Evolutionary conservation across 169 alveolate genomes (phyloP).

Genomic region (Plasmodium malariae): DNA sequence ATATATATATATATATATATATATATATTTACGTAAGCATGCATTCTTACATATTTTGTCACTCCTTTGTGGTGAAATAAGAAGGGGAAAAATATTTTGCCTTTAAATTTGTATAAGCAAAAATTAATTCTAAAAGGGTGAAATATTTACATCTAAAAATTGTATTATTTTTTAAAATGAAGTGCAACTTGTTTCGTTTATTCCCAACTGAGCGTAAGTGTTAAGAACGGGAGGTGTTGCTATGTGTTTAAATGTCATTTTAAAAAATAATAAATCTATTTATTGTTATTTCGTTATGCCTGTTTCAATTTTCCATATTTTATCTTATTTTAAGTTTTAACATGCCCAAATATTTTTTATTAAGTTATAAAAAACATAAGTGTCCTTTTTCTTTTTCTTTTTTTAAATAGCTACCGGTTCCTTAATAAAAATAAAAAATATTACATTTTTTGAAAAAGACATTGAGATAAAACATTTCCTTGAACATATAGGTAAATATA

Average conservation of each 20-base stretch:
- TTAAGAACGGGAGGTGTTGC: background rate
- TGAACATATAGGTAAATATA: constrained; percentile 54
- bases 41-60: background rate
- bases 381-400: background rate
- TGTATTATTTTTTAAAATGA: constrained; percentile 17
- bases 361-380: background rate
- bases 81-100: background rate
- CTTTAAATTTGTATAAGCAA: constrained; percentile 7
- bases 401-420: constrained; percentile 64
- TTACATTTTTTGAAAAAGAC: constrained; percentile 39
- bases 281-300: constrained; percentile 1
- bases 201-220: constrained; percentile 55
- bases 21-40: background rate
- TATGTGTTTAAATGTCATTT: constrained; percentile 5
- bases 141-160: background rate
- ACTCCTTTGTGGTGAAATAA: background rate
- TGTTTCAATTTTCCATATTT: background rate
- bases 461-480: constrained; percentile 60
- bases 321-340: background rate
- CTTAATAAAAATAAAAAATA: constrained; percentile 56
- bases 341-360: background rate
- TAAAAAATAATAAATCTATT: background rate
- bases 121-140: background rate
- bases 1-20: too few species aligned
- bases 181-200: constrained; percentile 11